Percentiles rank a stretch among this genome's conserved stretches.
Conservation (phyloP, 305 asterid species). For the Rubia tinctorum region DNA sequence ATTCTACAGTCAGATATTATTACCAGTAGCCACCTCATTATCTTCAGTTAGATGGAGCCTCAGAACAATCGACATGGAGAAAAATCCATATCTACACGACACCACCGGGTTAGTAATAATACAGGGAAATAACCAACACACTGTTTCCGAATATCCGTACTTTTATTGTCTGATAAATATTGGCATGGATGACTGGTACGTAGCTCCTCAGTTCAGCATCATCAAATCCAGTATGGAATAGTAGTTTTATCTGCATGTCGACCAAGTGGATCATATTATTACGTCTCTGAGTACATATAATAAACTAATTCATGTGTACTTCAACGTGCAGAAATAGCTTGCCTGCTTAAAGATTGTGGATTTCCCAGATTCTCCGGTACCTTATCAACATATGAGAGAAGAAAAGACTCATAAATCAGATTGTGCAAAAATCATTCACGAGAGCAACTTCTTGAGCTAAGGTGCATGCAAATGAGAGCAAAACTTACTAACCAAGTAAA, state of each 20-base stretch:
- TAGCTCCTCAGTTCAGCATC: constrained; percentile 92
- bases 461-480: neutral
- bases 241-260: constrained; percentile 82
- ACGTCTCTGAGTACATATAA: constrained; percentile 5
- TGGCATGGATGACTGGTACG: constrained; percentile 96
- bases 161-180: constrained; percentile 98
- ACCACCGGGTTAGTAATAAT: constrained; percentile 24
- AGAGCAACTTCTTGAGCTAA: neutral
- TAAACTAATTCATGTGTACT: constrained; percentile 7
- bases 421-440: neutral
- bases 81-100: constrained; percentile 28
- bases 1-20: constrained; percentile 4
- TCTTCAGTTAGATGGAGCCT: constrained; percentile 1
- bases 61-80: neutral
- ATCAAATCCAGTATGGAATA: constrained; percentile 96
- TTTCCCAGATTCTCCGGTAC: constrained; percentile 99
- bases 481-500: constrained; percentile 60
- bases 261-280: neutral
- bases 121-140: constrained; percentile 75
- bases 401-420: neutral
- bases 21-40: neutral
- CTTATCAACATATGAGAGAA: constrained; percentile 29
- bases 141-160: constrained; percentile 85
- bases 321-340: constrained; percentile 23
- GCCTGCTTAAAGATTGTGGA: constrained; percentile 99